Conservation (phyloP, 1,284 basidiomycete species). For the Ceratobasidium sp. region DNA sequence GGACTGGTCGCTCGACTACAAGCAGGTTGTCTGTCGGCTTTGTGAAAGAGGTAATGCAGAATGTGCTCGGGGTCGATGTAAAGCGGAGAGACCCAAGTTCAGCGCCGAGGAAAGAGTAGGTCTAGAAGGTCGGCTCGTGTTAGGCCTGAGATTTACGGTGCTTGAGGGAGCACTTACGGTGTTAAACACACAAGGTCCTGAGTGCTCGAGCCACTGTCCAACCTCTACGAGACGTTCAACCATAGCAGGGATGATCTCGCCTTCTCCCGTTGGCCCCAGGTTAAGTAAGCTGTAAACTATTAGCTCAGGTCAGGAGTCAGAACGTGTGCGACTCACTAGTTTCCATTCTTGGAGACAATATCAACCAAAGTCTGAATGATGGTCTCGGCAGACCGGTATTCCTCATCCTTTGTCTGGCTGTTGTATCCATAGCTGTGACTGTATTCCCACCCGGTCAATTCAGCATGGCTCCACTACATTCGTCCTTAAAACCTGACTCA, state of each 20-base stretch:
- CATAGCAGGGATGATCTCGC: slow-evolving; percentile 62
- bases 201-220: slow-evolving; percentile 62
- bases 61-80: slow-evolving; percentile 61
- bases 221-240: slow-evolving; percentile 59
- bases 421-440: slow-evolving; percentile 50
- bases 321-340: slow-evolving; percentile 56
- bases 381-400: slow-evolving; percentile 62
- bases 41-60: slow-evolving; percentile 62
- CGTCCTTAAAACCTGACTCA: slow-evolving; percentile 8
- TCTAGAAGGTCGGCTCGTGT: not conserved
- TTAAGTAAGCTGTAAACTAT: slow-evolving; percentile 59
- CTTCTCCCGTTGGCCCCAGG: slow-evolving; percentile 64
- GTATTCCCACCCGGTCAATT: slow-evolving; percentile 50
- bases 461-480: too few relatives aligned
- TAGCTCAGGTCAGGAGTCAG: not conserved
- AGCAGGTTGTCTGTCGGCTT: slow-evolving; percentile 54
- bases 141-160: not conserved
- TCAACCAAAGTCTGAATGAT: slow-evolving; percentile 65
- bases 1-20: slow-evolving; percentile 59
- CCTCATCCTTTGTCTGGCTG: slow-evolving; percentile 59
- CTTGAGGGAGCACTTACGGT: slow-evolving; percentile 55
- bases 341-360: slow-evolving; percentile 65
- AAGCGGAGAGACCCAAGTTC: slow-evolving; percentile 58
- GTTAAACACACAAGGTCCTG: slow-evolving; percentile 63
- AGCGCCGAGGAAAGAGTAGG: slow-evolving; percentile 54